A percentile compares a stretch with the other conserved stretches of the same genome.
Evolutionary conservation across 148 eudicot genomes (phyloP).

Genomic region (Amaranthus cruentus): DNA sequence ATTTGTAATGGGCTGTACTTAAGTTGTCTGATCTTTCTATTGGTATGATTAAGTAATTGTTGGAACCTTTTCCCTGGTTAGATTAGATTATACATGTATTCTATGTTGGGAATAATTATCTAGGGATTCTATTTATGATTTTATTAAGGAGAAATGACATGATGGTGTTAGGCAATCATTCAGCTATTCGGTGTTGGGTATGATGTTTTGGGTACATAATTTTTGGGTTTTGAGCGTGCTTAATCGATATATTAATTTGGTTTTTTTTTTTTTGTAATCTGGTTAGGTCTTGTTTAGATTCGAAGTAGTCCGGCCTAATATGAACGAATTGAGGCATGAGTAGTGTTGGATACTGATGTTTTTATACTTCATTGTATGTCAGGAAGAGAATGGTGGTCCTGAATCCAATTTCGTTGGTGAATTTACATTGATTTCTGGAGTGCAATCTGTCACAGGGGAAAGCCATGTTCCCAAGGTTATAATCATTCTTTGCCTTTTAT

Average conservation of each 20-base stretch:
- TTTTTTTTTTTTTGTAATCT: not conserved
- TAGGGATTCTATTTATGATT: no score
- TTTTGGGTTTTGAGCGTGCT: not conserved
- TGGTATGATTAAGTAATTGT: no score
- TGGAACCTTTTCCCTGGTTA: no score
- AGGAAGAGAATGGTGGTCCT: conserved; percentile 42
- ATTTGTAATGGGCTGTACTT: no score
- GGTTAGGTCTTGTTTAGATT: not conserved
- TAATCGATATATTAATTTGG: not conserved
- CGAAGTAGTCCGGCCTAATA: not conserved
- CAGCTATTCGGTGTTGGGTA: no score
- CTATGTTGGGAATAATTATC: no score
- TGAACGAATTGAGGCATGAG: not conserved
- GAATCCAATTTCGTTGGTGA: conserved; percentile 21
- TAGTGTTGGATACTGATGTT: conserved; percentile 3
- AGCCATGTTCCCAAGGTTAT: conserved; percentile 64
- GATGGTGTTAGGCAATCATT: no score
- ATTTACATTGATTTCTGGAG: conserved; percentile 19
- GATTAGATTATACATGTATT: no score
- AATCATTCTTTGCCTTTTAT: not conserved
- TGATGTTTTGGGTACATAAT: not conserved
- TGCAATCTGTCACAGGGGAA: conserved; percentile 30
- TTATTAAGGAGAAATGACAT: no score
- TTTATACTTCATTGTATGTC: conserved; percentile 10
- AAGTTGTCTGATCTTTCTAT: no score